These are phyloP conservation scores for Spathaspora sp. DNA, from an alignment of 805 yeast genomes.

Conservation along the genomic window DNA sequence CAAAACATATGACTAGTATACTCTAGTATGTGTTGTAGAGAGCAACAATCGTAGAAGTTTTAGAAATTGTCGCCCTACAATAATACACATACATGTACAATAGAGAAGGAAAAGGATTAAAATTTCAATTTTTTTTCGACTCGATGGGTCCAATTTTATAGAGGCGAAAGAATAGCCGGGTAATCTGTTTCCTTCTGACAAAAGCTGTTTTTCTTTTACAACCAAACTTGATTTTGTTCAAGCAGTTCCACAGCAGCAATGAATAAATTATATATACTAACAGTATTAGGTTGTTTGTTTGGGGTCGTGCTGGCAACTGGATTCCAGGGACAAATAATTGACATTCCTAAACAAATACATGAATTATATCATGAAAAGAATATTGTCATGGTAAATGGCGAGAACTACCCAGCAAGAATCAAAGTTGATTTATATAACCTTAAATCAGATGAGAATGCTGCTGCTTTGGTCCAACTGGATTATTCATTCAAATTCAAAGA, in stretches of 20 bases:
- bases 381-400: constrained; percentile 26
- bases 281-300: neutral
- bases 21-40: constrained; percentile 51
- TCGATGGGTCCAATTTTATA: constrained; percentile 7
- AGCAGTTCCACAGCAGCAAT: neutral
- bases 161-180: constrained; percentile 16
- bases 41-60: constrained; percentile 37
- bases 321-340: constrained; percentile 21
- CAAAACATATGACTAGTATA: constrained; percentile 27
- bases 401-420: constrained; percentile 30
- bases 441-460: constrained; percentile 1
- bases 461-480: constrained; percentile 19
- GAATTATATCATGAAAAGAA: constrained; percentile 11
- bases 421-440: constrained; percentile 18
- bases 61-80: constrained; percentile 43
- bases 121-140: neutral
- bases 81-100: constrained; percentile 48
- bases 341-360: constrained; percentile 23
- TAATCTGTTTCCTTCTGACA: constrained; percentile 7
- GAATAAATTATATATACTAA: neutral
- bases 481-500: constrained; percentile 22
- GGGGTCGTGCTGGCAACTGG: constrained; percentile 7
- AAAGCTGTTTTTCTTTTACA: neutral
- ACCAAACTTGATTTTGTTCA: neutral
- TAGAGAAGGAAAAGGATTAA: constrained; percentile 18